Percentiles rank a stretch among this genome's conserved stretches.
Evolutionary conservation across 306 rosid genomes (phyloP).

Genomic region (Vicia faba): DNA sequence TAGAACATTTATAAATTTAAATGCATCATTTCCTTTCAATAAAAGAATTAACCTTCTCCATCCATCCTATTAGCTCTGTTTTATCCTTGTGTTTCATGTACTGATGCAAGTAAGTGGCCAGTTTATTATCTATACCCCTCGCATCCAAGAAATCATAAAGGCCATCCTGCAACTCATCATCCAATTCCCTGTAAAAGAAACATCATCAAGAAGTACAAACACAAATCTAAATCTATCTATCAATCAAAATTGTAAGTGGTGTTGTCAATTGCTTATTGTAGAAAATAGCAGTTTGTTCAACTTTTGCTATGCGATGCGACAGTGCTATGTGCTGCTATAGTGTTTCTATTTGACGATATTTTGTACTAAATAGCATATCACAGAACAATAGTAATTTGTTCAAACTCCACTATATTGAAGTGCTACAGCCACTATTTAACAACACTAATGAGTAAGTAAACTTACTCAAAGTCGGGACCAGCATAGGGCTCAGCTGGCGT

Average conservation of each 20-base stretch:
- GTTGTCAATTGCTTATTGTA: not conserved
- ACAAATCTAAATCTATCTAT: too few relatives aligned
- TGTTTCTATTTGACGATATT: not conserved
- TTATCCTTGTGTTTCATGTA: slow-evolving; percentile 82
- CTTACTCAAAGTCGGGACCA: slow-evolving; percentile 84
- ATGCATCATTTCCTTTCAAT: slow-evolving; percentile 57
- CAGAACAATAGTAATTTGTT: too few relatives aligned
- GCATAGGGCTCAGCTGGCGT: slow-evolving; percentile 56
- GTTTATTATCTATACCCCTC: slow-evolving; percentile 67
- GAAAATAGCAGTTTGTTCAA: not conserved
- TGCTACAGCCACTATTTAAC: not conserved
- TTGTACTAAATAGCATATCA: not conserved
- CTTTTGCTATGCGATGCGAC: not conserved
- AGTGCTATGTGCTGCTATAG: too few relatives aligned
- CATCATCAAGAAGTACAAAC: too few relatives aligned
- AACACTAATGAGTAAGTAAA: slow-evolving; percentile 13
- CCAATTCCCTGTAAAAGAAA: slow-evolving; percentile 75
- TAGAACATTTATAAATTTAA: slow-evolving; percentile 31
- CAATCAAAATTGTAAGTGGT: slow-evolving; percentile 1
- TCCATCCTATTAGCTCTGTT: slow-evolving; percentile 72
- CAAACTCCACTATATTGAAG: not conserved
- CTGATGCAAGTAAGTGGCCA: slow-evolving; percentile 69
- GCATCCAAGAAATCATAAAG: slow-evolving; percentile 80
- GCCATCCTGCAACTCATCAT: slow-evolving; percentile 73
- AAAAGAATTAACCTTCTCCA: slow-evolving; percentile 69